A percentile compares a stretch with the other conserved stretches of the same genome.
Conservation (phyloP, 805 yeast species). For the Ogataea philodendri region DNA sequence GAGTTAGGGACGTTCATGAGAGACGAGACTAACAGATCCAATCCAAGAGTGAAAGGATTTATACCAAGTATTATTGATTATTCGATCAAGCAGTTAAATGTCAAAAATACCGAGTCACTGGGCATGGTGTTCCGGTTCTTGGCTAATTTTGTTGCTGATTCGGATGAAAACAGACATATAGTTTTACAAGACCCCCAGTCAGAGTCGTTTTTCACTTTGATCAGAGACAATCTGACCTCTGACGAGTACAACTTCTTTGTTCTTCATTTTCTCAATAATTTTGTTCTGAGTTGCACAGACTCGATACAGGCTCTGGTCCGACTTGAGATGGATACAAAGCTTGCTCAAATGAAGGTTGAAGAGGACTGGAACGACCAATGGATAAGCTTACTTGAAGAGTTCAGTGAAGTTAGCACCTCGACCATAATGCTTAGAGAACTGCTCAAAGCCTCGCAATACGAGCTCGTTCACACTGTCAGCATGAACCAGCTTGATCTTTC, state of each 20-base stretch:
- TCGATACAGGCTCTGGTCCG: slow-evolving; percentile 2
- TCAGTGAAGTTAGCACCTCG: slow-evolving; percentile 1
- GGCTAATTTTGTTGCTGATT: slow-evolving; percentile 21
- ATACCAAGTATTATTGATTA: slow-evolving; percentile 7
- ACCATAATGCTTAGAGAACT: neutral
- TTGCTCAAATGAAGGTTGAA: neutral
- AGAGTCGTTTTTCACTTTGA: slow-evolving; percentile 1
- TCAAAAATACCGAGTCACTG: slow-evolving; percentile 5
- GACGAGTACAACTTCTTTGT: slow-evolving; percentile 6
- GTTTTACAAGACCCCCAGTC: slow-evolving; percentile 1
- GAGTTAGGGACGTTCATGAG: slow-evolving; percentile 4
- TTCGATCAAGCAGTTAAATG: neutral
- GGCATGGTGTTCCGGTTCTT: slow-evolving; percentile 7
- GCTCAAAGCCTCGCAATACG: slow-evolving; percentile 1
- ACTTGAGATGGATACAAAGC: neutral
- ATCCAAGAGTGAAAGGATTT: slow-evolving; percentile 2
- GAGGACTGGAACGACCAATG: slow-evolving; percentile 9
- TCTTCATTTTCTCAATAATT: slow-evolving; percentile 16
- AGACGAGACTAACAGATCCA: slow-evolving; percentile 3
- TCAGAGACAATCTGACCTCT: slow-evolving; percentile 3
- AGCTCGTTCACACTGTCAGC: slow-evolving; percentile 10
- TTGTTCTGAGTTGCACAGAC: slow-evolving; percentile 10
- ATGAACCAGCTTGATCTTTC: slow-evolving; percentile 10
- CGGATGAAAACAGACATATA: slow-evolving; percentile 10
- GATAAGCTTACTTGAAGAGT: slow-evolving; percentile 14